Evolutionary conservation across 148 eudicot genomes (phyloP), one percentile per base, ranked within the genome.

Genomic region (Heliosperma pusillum): DNA sequence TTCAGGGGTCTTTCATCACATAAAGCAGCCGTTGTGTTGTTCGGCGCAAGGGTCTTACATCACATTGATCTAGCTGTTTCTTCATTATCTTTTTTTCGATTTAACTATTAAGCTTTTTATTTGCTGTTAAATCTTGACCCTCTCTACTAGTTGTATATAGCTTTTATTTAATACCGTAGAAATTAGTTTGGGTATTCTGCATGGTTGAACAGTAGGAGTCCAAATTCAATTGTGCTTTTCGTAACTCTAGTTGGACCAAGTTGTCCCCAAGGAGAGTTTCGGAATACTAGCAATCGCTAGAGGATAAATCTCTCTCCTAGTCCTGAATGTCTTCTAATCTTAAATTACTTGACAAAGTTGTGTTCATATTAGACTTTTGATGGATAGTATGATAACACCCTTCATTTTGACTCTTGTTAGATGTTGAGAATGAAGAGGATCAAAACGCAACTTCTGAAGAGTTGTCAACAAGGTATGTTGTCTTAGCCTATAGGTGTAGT

Each of bases 381-480:
- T 26, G 21, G 20, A 29, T 66, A n/a, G 15, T 20, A 40, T 66
- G 8, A 24, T 66, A 66, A 68, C 55, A 44, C 55, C 11, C 56
- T 25, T 1, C 26, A 45, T 16, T 10, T 22, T 36, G 22, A 45
- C 44, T 56, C 42, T 42, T 55, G 66, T 40, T 82, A 84, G 97
- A 81, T 81, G 74, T 50, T 42, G 89, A 76, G 30, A 59, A 69
- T 75, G 89, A 86, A 86, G 96, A 83, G 80, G 81, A 76, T 66
- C 56, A 70, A 58, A 76, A 69, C n/a, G 78, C 69, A 22, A 83
- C 91, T 13, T 76, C 53, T 45, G 88, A 91, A 76, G 88, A 91
- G 74, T 85, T 91, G 55, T 88, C 98, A 8, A 83, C 66, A 36
- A 64, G 88, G 98, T 93, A 88, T 40, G 47, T 63, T 25, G 45